Percentiles rank a stretch among this genome's conserved stretches.
Evolutionary conservation across 352 stramenopile species (phyloP).

Genomic region (Globisporangium ultimum): DNA sequence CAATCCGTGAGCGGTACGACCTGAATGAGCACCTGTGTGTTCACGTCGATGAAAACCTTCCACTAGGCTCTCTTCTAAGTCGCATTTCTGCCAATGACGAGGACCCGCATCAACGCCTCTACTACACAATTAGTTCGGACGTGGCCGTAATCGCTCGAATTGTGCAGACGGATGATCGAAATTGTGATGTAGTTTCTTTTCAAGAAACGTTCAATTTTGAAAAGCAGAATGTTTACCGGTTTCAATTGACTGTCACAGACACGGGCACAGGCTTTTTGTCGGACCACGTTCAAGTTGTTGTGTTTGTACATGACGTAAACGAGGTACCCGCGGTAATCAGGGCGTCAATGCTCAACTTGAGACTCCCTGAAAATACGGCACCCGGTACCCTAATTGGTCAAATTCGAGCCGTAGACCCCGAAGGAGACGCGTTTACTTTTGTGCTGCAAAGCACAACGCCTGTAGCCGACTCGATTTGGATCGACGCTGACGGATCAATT

Average conservation of each 20-base stretch:
- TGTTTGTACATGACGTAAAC: constrained; percentile 46
- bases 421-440: constrained; percentile 43
- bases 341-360: constrained; percentile 24
- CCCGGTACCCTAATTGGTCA: constrained; percentile 21
- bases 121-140: constrained; percentile 25
- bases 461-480: constrained; percentile 16
- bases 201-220: constrained; percentile 43
- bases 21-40: constrained; percentile 49
- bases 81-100: constrained; percentile 27
- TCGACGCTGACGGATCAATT: constrained; percentile 1
- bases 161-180: constrained; percentile 28
- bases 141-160: constrained; percentile 23
- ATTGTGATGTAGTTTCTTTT: constrained; percentile 32
- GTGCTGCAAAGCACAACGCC: constrained; percentile 23
- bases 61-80: constrained; percentile 20
- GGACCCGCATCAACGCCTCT: constrained; percentile 40
- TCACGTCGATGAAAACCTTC: constrained; percentile 29
- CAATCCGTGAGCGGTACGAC: constrained; percentile 30
- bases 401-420: constrained; percentile 39
- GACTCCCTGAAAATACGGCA: constrained; percentile 33
- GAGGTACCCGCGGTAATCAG: constrained; percentile 32
- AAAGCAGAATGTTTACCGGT: constrained; percentile 23
- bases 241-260: constrained; percentile 45
- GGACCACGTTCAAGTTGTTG: constrained; percentile 35
- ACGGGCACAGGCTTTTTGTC: constrained; percentile 38